Evolutionary conservation across 129 eudicot species (phyloP), one percentile per base, ranked within the genome.

Genomic region (Logfia minima): DNA sequence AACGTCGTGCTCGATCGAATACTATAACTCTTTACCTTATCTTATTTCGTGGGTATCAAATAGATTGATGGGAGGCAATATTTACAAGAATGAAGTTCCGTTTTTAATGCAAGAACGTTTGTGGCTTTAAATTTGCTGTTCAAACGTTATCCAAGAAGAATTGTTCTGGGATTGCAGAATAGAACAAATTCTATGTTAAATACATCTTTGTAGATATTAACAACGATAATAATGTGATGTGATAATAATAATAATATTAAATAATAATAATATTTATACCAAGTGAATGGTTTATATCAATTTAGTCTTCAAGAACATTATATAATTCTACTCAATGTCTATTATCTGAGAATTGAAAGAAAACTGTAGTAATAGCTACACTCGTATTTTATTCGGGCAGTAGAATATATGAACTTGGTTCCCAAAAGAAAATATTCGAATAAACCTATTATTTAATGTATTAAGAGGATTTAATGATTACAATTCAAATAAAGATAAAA

Each of bases 1-100:
- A 41, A 66, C 35, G 66, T 66, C 68, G 6, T 53, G 66, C 51
- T 32, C 66, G 83, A 79, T 0, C 1, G 1, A 0, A 71, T 71
- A 71, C 77, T 17, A 79, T 66, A 80, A 73, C 83, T 73, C 45
- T 80, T 3, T n/a, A 10, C 45, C 35, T 80, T 80, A 66, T 66
- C 53, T 18, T 80, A 66, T 26, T 80, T 74, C 71, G 51, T 70
- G 64, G 71, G 72, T 35, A 70, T 78, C 71, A 78, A 78, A 77
- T n/a, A 14, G 52, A 52, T 70, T 70, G 60, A 66, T 66, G 75
- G 35, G 28, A 56, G 61, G 64, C 75, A 74, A 59, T 18, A 31
- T 34, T 75, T 56, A 31, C 22, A 55, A 80, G 84, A 66, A 80
- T 67, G 83, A 52, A 72, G 68, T 80, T 80, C 79, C 56, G 37